A percentile compares a stretch with the other conserved stretches of the same genome.
Evolutionary conservation across 306 rosid genomes (phyloP).

Genomic region (Echinosophora koreensis): DNA sequence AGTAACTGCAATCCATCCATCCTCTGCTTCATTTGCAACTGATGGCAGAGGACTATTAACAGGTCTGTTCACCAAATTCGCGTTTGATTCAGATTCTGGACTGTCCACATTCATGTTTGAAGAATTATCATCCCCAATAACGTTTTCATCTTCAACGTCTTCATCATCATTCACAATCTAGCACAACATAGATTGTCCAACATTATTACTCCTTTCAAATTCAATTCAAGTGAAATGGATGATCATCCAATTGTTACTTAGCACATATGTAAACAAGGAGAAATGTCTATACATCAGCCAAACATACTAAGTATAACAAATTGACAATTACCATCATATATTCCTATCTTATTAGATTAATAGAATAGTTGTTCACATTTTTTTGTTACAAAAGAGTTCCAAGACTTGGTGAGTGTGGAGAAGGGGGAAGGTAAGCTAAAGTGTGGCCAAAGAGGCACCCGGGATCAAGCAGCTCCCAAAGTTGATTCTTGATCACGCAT

Average conservation of each 20-base stretch:
- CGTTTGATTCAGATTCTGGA: slow-evolving; percentile 41
- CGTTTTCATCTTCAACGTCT: not conserved
- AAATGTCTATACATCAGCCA: not conserved
- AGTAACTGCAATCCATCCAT: slow-evolving; percentile 71
- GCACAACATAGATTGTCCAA: slow-evolving; percentile 6
- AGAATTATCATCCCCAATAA: slow-evolving; percentile 34
- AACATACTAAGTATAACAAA: not conserved
- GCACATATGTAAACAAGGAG: not conserved
- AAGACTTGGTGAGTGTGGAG: too few species aligned
- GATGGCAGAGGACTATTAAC: slow-evolving; percentile 41
- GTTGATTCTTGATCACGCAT: too few species aligned
- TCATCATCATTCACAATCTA: slow-evolving; percentile 53
- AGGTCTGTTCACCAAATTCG: slow-evolving; percentile 26
- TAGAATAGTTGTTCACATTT: too few species aligned
- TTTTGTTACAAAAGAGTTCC: too few species aligned
- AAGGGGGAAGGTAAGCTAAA: too few species aligned
- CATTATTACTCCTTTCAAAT: not conserved
- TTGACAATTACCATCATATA: not conserved
- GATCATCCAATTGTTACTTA: slow-evolving; percentile 10
- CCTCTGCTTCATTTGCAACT: slow-evolving; percentile 55
- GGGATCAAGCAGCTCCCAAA: too few species aligned
- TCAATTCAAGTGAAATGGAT: slow-evolving; percentile 29
- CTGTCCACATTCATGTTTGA: slow-evolving; percentile 53
- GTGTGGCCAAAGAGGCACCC: too few species aligned
- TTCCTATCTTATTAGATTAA: too few species aligned